These are phyloP conservation scores for Homolaphlyctis polyrhiza DNA, from an alignment of 371 early-diverging fungal genomes.

Conservation along the genomic window DNA sequence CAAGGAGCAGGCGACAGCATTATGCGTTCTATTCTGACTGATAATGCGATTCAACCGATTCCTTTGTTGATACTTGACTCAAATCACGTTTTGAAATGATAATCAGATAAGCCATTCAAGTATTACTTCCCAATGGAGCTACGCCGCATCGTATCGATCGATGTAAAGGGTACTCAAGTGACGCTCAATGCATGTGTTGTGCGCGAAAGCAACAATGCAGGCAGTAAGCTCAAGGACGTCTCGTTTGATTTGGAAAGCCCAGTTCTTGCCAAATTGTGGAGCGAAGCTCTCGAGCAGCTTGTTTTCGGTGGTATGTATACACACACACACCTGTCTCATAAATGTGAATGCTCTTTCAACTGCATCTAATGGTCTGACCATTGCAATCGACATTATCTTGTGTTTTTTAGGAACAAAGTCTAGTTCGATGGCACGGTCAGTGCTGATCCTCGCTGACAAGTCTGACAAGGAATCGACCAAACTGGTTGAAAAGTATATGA, in stretches of 20 bases:
- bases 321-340: no score
- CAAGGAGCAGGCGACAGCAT: no score
- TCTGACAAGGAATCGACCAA: conserved; percentile 36
- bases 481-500: conserved; percentile 38
- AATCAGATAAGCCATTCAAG: conserved; percentile 26
- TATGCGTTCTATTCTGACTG: no score
- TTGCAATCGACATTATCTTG: no score
- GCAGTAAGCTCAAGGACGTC: conserved; percentile 37
- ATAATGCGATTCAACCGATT: no score
- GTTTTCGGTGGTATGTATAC: conserved; percentile 33
- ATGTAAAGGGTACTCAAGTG: conserved; percentile 16
- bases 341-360: conserved; percentile 5
- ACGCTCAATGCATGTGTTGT: conserved; percentile 25
- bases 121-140: conserved; percentile 34
- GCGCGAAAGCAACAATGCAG: conserved; percentile 28
- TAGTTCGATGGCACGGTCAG: conserved; percentile 10
- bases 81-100: no score
- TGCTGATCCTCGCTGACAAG: conserved; percentile 40
- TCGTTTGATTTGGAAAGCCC: conserved; percentile 18
- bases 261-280: conserved; percentile 20
- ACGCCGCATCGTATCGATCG: conserved; percentile 26
- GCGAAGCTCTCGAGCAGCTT: conserved; percentile 17
- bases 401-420: no score
- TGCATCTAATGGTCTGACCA: no score
- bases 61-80: no score